Evolutionary conservation across 129 eudicot species (phyloP), one percentile per base, ranked within the genome.

Genomic region (Calendula officinalis): DNA sequence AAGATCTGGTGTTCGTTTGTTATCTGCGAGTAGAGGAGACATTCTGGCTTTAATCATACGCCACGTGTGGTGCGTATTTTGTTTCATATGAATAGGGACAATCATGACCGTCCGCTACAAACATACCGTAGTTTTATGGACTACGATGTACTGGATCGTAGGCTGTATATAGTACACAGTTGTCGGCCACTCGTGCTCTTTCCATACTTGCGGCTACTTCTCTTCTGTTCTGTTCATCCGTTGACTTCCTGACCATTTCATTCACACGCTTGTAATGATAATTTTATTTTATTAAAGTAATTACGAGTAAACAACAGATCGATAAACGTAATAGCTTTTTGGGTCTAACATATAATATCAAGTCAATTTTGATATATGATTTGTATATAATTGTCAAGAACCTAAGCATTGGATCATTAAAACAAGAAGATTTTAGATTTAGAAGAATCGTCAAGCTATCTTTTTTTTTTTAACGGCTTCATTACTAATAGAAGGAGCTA

Each of bases 171-270:
- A 22, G 17, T 56, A 48, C 6, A 72, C 71, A 72, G 71, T 72
- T 72, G 77, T 72, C 77, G 66, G 77, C 71, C 71, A 72, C 71
- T 72, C 71, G 71, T 72, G 71, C 71, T 45, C 66, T 35, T 34
- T 10, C 51, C 51, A 66, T 65, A 54, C 63, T 63, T 71, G 64
- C 62, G 75, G 68, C 70, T 42, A 37, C 57, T 13, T 56, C 48
- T 73, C 7, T 45, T 45, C 30, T 45, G 50, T 45, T 45, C 63
- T 57, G 72, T 73, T 54, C 60, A 73, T 8, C 42, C 66, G 51
- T 64, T 72, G 77, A 72, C 77, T 64, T 64, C 10, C 55, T 64
- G 59, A 69, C 75, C 39, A 1, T 17, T 53, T 15, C 11, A 42
- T 68, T 68, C 60, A 59, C 68, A 58, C 60, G 60, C 67, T 70